Percentiles rank a stretch among this genome's conserved stretches.
These are phyloP conservation scores for Lolium rigidum DNA, from an alignment of 176 grass and related monocot genomes.

Conservation along the genomic window DNA sequence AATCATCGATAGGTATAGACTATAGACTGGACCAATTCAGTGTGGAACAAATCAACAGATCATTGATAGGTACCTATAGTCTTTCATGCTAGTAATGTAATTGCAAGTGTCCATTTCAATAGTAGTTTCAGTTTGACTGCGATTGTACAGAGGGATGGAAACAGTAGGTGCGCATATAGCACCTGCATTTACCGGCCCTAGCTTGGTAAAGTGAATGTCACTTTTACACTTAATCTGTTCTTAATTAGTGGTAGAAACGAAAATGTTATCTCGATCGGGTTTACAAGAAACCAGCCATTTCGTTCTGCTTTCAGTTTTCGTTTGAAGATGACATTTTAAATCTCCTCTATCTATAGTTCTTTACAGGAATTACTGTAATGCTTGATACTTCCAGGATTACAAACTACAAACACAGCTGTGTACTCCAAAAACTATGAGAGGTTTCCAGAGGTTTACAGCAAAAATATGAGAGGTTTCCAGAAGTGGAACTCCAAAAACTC, in stretches of 20 bases:
- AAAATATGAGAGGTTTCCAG: not conserved
- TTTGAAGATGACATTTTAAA: too few species aligned
- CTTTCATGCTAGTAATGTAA: not conserved
- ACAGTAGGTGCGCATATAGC: constrained; percentile 35
- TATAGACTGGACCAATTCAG: constrained; percentile 19
- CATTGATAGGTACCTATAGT: not conserved
- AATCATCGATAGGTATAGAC: not conserved
- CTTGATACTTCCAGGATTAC: too few species aligned
- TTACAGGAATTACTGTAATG: too few species aligned
- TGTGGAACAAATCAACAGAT: not conserved
- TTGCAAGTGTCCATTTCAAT: not conserved
- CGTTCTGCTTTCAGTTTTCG: too few species aligned
- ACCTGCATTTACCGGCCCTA: constrained; percentile 31
- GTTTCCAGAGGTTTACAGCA: too few species aligned
- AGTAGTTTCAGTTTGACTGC: constrained; percentile 30
- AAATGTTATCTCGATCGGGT: too few species aligned
- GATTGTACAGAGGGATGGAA: constrained; percentile 18
- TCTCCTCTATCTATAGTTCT: too few species aligned
- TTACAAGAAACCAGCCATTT: too few species aligned
- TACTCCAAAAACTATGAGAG: too few species aligned
- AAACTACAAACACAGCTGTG: too few species aligned
- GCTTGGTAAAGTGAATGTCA: not conserved
- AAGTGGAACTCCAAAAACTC: not conserved
- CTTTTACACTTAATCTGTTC: not conserved
- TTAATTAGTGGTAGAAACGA: not conserved